A percentile compares a stretch with the other conserved stretches of the same genome.
phyloP scores from a whole-genome alignment of 352 stramenopile species.

The Hyaloperonospora arabidopsidis region DNA sequence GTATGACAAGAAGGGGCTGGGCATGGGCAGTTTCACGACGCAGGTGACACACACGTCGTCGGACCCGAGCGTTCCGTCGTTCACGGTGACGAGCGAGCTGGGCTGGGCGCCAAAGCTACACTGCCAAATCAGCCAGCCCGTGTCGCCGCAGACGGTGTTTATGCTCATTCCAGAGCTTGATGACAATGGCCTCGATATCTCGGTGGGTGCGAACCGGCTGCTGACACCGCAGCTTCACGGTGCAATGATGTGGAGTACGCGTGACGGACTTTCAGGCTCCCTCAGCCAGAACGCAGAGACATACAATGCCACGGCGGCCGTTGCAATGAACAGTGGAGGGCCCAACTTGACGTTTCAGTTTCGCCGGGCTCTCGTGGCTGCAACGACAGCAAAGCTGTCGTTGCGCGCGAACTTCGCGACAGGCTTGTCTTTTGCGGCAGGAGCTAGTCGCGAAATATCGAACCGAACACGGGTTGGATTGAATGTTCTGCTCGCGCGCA shows the following conservation, averaged over 20 bases:
- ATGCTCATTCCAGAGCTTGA: constrained; percentile 71
- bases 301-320: constrained; percentile 34
- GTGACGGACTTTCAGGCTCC: constrained; percentile 65
- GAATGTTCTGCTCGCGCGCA: constrained; percentile 45
- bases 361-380: constrained; percentile 31
- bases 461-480: constrained; percentile 48
- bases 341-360: constrained; percentile 58
- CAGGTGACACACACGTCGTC: constrained; percentile 56
- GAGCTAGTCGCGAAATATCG: constrained; percentile 51
- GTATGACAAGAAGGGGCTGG: constrained; percentile 70
- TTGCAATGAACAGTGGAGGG: constrained; percentile 38
- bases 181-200: constrained; percentile 63
- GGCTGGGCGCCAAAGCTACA: constrained; percentile 73
- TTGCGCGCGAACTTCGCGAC: constrained; percentile 40
- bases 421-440: constrained; percentile 42
- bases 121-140: constrained; percentile 62
- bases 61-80: constrained; percentile 54
- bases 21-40: constrained; percentile 63
- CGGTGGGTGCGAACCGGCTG: constrained; percentile 60
- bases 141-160: constrained; percentile 61
- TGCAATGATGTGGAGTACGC: constrained; percentile 75
- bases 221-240: constrained; percentile 54
- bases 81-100: constrained; percentile 57
- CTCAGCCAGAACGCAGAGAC: constrained; percentile 39
- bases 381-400: constrained; percentile 44